Evolutionary conservation across 768 basidiomycete species (phyloP).

Genomic region (Termitomyces sp.): DNA sequence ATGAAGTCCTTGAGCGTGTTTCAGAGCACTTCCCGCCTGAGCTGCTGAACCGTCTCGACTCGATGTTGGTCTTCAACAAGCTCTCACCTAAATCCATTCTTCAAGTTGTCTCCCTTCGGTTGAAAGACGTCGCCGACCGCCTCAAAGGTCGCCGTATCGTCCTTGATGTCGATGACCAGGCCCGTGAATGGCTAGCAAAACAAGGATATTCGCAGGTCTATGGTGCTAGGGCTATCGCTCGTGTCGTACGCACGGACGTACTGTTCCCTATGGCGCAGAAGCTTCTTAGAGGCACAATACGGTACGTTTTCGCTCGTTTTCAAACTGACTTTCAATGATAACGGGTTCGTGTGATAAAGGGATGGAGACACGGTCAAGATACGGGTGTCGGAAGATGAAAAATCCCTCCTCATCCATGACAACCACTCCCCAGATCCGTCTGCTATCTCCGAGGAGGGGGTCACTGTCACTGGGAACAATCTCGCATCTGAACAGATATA

Average conservation of each 20-base stretch:
- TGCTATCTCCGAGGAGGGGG: constrained; percentile 18
- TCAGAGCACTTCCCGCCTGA: constrained; percentile 87
- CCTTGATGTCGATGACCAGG: constrained; percentile 64
- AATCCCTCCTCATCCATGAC: constrained; percentile 53
- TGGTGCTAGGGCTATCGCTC: constrained; percentile 84
- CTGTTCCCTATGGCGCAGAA: constrained; percentile 82
- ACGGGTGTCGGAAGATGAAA: constrained; percentile 40
- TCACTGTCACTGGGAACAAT: neutral
- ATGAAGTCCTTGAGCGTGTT: constrained; percentile 72
- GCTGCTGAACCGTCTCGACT: constrained; percentile 85
- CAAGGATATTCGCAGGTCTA: constrained; percentile 84
- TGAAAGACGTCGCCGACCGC: constrained; percentile 70
- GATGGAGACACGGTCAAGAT: constrained; percentile 70
- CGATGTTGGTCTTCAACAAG: constrained; percentile 89
- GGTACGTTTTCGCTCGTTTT: constrained; percentile 37
- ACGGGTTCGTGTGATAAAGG: constrained; percentile 27
- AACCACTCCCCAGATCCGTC: constrained; percentile 56
- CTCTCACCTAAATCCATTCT: constrained; percentile 71
- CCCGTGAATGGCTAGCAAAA: constrained; percentile 66
- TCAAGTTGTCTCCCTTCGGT: constrained; percentile 74
- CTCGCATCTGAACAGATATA: constrained; percentile 8
- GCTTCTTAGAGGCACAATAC: constrained; percentile 74
- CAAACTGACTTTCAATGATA: neutral
- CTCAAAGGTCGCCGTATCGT: constrained; percentile 65
- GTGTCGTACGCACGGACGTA: constrained; percentile 82